Percentiles rank a stretch among this genome's conserved stretches.
phyloP scores from a whole-genome alignment of 179 eudicot species.

The Vitellaria paradoxa region DNA sequence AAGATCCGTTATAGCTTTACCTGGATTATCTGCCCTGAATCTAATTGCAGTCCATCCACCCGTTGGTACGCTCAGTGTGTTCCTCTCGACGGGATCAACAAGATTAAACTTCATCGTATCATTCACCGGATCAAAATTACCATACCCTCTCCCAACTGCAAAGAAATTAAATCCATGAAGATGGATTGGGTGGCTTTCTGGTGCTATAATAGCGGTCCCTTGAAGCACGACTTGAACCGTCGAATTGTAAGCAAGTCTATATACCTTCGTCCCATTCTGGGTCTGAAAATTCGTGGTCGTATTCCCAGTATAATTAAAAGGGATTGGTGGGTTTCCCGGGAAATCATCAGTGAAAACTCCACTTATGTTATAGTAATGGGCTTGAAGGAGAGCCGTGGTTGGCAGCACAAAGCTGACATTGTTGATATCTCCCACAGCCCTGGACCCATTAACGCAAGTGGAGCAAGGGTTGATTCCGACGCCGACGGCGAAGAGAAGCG shows the following conservation, averaged over 20 bases:
- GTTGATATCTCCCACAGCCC: constrained; percentile 52
- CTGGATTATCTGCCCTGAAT: constrained; percentile 82
- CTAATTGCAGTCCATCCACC: constrained; percentile 80
- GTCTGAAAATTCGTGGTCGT: constrained; percentile 40
- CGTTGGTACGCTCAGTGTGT: constrained; percentile 62
- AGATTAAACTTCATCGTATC: constrained; percentile 60
- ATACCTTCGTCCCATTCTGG: constrained; percentile 57
- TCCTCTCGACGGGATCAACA: constrained; percentile 74
- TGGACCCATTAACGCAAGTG: constrained; percentile 43
- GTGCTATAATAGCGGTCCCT: constrained; percentile 50
- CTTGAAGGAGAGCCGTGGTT: constrained; percentile 52
- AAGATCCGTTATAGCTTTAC: constrained; percentile 20
- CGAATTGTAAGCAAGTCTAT: constrained; percentile 46
- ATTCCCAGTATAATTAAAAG: constrained; percentile 54
- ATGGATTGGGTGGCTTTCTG: constrained; percentile 74
- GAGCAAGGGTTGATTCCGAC: constrained; percentile 62
- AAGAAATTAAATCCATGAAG: constrained; percentile 72
- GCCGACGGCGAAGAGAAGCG: constrained; percentile 46
- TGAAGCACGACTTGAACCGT: constrained; percentile 71
- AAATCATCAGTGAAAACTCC: constrained; percentile 74
- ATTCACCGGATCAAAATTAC: constrained; percentile 51
- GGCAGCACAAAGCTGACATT: constrained; percentile 70
- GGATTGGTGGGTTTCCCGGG: constrained; percentile 44
- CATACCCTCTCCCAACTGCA: constrained; percentile 57
- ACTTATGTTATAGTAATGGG: constrained; percentile 45